These are phyloP conservation scores for Boletus hoseneyae DNA, from an alignment of 1,284 basidiomycete genomes.

Conservation along the genomic window DNA sequence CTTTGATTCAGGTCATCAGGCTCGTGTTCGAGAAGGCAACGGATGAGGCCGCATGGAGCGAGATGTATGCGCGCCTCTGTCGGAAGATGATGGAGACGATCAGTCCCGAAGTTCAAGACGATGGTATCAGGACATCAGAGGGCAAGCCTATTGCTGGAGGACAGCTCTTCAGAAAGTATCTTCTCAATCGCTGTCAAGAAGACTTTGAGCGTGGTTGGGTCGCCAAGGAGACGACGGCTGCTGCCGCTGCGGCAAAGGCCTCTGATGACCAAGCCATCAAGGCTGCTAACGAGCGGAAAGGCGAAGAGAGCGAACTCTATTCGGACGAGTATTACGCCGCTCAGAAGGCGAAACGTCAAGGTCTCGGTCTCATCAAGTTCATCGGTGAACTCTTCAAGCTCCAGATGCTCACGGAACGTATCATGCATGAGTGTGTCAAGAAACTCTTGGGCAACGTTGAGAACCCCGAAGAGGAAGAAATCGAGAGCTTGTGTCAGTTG, in stretches of 20 bases:
- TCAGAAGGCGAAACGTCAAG: conserved; percentile 95
- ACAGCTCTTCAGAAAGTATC: conserved; percentile 91
- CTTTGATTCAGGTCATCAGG: conserved; percentile 92
- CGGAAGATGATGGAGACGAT: conserved; percentile 92
- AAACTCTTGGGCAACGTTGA: conserved; percentile 90
- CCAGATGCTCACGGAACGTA: conserved; percentile 90
- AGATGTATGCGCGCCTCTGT: conserved; percentile 96
- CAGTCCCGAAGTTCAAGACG: conserved; percentile 83
- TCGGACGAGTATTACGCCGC: conserved; percentile 97
- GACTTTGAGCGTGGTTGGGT: conserved; percentile 92
- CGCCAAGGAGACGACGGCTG: conserved; percentile 65
- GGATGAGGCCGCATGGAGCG: conserved; percentile 92
- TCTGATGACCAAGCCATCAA: conserved; percentile 59
- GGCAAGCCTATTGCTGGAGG: conserved; percentile 88
- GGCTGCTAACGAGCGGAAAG: conserved; percentile 56
- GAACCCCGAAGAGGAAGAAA: conserved; percentile 96
- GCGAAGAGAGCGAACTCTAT: conserved; percentile 67
- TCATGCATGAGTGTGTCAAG: conserved; percentile 97
- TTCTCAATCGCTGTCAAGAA: conserved; percentile 90
- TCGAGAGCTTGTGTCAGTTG: conserved; percentile 94
- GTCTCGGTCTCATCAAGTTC: conserved; percentile 95
- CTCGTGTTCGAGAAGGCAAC: conserved; percentile 98
- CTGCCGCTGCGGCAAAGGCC: conserved; percentile 56
- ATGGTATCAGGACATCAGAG: conserved; percentile 71
- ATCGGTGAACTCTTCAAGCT: conserved; percentile 98